phyloP scores from a whole-genome alignment of 1,284 basidiomycete genomes.

The Ganoderma meredithae region DNA sequence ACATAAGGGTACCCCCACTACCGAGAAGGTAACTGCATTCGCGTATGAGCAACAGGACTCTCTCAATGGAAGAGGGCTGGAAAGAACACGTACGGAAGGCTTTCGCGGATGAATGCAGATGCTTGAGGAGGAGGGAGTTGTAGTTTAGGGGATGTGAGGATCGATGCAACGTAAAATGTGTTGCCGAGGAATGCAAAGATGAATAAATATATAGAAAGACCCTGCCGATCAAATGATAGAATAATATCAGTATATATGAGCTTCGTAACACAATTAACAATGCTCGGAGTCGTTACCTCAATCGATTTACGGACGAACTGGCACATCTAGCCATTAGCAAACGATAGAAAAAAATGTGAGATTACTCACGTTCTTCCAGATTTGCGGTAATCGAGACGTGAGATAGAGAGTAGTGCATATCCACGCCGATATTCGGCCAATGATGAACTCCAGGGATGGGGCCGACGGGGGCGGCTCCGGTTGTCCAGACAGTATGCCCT shows the following conservation, averaged over 20 bases:
- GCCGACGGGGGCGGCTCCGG: constrained; percentile 27
- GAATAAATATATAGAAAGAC: constrained; percentile 93
- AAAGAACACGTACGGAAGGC: constrained; percentile 68
- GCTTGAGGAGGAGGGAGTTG: constrained; percentile 61
- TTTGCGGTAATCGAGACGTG: constrained; percentile 91
- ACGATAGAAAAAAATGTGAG: background rate
- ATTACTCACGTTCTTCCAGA: constrained; percentile 92
- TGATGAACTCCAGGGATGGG: constrained; percentile 57
- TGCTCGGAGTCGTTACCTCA: constrained; percentile 59
- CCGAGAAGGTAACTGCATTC: constrained; percentile 79
- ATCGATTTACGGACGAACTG: constrained; percentile 92
- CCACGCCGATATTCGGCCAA: constrained; percentile 94
- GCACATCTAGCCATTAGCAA: background rate
- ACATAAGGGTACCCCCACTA: constrained; percentile 88
- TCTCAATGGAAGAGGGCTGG: constrained; percentile 21
- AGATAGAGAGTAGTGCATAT: constrained; percentile 90
- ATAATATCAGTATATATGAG: background rate
- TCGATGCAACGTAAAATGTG: constrained; percentile 87
- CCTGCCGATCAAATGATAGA: constrained; percentile 49
- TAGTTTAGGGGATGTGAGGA: constrained; percentile 71
- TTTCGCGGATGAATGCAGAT: constrained; percentile 69
- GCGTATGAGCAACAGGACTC: background rate
- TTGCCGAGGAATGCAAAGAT: constrained; percentile 93
- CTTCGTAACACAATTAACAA: background rate
- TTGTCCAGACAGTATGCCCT: constrained; percentile 8